Percentiles rank a stretch among this genome's conserved stretches.
phyloP scores from a whole-genome alignment of 768 basidiomycete genomes.

The Trichaptum fuscoviolaceum region DNA sequence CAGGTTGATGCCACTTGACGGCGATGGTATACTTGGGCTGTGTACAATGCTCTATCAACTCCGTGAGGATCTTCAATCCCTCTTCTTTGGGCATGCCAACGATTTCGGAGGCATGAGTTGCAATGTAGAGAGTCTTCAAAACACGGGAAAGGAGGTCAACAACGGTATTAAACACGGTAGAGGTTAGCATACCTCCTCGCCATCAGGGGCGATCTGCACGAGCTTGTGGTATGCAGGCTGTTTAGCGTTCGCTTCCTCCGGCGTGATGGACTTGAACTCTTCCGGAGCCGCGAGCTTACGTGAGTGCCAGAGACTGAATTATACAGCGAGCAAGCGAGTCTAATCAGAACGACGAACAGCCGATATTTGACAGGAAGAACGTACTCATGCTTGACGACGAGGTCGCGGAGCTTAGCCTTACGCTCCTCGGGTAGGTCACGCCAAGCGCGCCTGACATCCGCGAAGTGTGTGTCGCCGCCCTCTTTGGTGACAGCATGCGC shows the following conservation, averaged over 20 bases:
- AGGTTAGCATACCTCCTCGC: background rate
- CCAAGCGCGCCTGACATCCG: constrained; percentile 21
- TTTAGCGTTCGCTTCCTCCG: constrained; percentile 13
- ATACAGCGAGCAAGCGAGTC: background rate
- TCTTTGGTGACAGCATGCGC: constrained; percentile 20
- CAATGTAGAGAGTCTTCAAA: constrained; percentile 15
- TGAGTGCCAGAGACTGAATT: constrained; percentile 17
- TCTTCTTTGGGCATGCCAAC: constrained; percentile 15
- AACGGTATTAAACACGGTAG: background rate
- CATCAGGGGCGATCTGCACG: constrained; percentile 13
- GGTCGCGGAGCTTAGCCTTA: constrained; percentile 16
- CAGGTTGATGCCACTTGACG: constrained; percentile 14
- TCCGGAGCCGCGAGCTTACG: constrained; percentile 17
- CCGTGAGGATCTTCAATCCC: constrained; percentile 15
- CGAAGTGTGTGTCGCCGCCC: constrained; percentile 25
- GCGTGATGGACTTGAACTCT: constrained; percentile 14
- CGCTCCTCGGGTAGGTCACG: constrained; percentile 20
- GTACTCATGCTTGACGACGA: constrained; percentile 17
- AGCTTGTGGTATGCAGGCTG: constrained; percentile 18
- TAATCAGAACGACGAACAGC: background rate
- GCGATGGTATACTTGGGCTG: constrained; percentile 14
- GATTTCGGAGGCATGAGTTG: constrained; percentile 15
- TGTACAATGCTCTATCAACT: constrained; percentile 16
- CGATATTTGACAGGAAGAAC: background rate
- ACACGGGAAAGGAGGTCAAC: constrained; percentile 4